Percentiles rank a stretch among this genome's conserved stretches.
These are phyloP conservation scores for Pyrrhoderma noxium DNA, from an alignment of 1,284 basidiomycete genomes.

Conservation along the genomic window DNA sequence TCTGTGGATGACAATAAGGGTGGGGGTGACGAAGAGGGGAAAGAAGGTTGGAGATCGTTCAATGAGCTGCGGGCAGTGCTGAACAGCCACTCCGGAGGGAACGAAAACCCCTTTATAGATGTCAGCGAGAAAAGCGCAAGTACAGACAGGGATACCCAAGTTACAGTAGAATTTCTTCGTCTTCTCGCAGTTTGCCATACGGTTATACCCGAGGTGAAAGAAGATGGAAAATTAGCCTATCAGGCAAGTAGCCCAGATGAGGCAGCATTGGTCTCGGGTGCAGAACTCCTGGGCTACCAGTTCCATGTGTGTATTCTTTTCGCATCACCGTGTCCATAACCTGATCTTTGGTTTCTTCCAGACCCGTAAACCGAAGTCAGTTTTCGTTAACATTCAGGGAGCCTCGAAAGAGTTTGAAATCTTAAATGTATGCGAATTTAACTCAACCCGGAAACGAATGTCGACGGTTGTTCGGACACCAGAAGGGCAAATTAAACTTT, in stretches of 20 bases:
- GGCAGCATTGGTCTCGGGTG: slow-evolving; percentile 92
- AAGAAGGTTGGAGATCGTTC: slow-evolving; percentile 74
- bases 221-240: slow-evolving; percentile 76
- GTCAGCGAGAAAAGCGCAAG: slow-evolving; percentile 33
- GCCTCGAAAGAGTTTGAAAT: slow-evolving; percentile 79
- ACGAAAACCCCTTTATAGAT: slow-evolving; percentile 50
- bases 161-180: slow-evolving; percentile 81
- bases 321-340: slow-evolving; percentile 1
- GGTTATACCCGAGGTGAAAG: slow-evolving; percentile 91
- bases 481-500: slow-evolving; percentile 89
- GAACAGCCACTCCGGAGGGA: slow-evolving; percentile 28
- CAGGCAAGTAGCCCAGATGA: slow-evolving; percentile 99
- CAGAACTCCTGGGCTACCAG: slow-evolving; percentile 86
- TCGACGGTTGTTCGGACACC: slow-evolving; percentile 87
- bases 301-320: slow-evolving; percentile 67
- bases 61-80: slow-evolving; percentile 58
- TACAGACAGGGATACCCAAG: slow-evolving; percentile 40
- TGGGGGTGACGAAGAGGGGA: slow-evolving; percentile 51
- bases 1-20: slow-evolving; percentile 78
- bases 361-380: slow-evolving; percentile 94
- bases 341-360: slow-evolving; percentile 28
- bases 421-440: slow-evolving; percentile 98
- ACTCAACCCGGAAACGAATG: slow-evolving; percentile 97
- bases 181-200: slow-evolving; percentile 96
- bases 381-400: slow-evolving; percentile 81